Evolutionary conservation across 2,329 filamentous ascomycete genomes (phyloP).

Genomic region (Nemania serpens): DNA sequence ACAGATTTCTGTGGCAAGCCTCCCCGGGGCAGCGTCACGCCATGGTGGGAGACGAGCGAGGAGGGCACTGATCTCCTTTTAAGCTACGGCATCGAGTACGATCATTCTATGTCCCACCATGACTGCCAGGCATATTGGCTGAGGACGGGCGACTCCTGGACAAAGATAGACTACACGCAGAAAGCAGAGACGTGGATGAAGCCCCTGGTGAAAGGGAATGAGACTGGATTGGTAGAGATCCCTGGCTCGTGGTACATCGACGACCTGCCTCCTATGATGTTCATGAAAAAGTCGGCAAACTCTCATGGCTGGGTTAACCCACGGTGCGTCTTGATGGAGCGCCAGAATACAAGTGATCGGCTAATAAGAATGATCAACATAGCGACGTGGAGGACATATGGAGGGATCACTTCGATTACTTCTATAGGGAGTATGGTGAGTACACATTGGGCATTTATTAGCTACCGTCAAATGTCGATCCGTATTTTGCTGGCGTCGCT

Average conservation of each 20-base stretch:
- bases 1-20: slow-evolving; percentile 74
- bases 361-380: neutral
- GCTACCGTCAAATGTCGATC: neutral
- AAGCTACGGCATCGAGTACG: slow-evolving; percentile 71
- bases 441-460: neutral
- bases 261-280: slow-evolving; percentile 73
- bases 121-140: slow-evolving; percentile 69
- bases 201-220: slow-evolving; percentile 60
- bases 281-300: slow-evolving; percentile 69
- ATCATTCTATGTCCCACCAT: slow-evolving; percentile 69
- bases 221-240: slow-evolving; percentile 69
- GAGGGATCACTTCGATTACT: slow-evolving; percentile 72
- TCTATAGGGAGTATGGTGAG: slow-evolving; percentile 69
- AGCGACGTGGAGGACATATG: slow-evolving; percentile 66
- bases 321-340: slow-evolving; percentile 30
- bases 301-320: slow-evolving; percentile 65
- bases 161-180: slow-evolving; percentile 69
- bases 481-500: neutral
- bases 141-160: slow-evolving; percentile 67
- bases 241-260: slow-evolving; percentile 63
- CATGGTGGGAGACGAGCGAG: slow-evolving; percentile 73
- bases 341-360: too few relatives aligned
- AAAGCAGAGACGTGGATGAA: slow-evolving; percentile 70
- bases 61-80: slow-evolving; percentile 70
- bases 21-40: slow-evolving; percentile 72